phyloP scores from a whole-genome alignment of 768 basidiomycete species.

The Naganishia friedmannii region DNA sequence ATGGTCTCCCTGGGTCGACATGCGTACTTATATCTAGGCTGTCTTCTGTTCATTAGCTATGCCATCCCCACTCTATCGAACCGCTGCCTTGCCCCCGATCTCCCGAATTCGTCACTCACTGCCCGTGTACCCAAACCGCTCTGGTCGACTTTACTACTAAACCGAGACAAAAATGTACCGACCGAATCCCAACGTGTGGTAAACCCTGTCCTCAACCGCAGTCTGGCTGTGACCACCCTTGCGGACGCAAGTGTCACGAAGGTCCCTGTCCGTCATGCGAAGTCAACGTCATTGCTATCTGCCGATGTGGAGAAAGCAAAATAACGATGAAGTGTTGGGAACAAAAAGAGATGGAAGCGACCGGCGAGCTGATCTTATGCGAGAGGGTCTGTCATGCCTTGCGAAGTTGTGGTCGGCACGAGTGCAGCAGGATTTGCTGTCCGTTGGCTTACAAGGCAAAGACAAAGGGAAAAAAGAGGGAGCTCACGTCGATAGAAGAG shows the following conservation, averaged over 20 bases:
- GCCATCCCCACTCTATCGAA: conserved; percentile 68
- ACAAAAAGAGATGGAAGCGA: conserved; percentile 50
- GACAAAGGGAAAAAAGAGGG: conserved; percentile 63
- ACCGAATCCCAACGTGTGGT: conserved; percentile 76
- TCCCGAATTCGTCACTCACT: conserved; percentile 65
- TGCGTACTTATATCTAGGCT: conserved; percentile 29
- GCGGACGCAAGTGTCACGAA: conserved; percentile 67
- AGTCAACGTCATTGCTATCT: conserved; percentile 68
- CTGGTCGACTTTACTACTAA: conserved; percentile 54
- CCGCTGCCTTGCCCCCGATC: conserved; percentile 70
- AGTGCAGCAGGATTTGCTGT: conserved; percentile 78
- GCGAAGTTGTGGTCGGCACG: conserved; percentile 78
- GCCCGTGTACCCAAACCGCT: conserved; percentile 74
- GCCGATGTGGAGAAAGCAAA: conserved; percentile 77
- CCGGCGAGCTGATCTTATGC: conserved; percentile 66
- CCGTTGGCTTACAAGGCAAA: conserved; percentile 73
- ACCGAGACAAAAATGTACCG: conserved; percentile 59
- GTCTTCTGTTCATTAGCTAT: conserved; percentile 50
- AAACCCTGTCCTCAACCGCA: conserved; percentile 66
- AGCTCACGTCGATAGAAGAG: conserved; percentile 53
- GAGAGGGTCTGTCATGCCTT: conserved; percentile 73
- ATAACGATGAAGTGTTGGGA: conserved; percentile 60
- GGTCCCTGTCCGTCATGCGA: conserved; percentile 78
- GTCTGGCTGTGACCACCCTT: conserved; percentile 69
- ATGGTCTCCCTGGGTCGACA: conserved; percentile 13